Conservation (phyloP, 148 eudicot genomes). For the Rhododendron williamsianum region DNA sequence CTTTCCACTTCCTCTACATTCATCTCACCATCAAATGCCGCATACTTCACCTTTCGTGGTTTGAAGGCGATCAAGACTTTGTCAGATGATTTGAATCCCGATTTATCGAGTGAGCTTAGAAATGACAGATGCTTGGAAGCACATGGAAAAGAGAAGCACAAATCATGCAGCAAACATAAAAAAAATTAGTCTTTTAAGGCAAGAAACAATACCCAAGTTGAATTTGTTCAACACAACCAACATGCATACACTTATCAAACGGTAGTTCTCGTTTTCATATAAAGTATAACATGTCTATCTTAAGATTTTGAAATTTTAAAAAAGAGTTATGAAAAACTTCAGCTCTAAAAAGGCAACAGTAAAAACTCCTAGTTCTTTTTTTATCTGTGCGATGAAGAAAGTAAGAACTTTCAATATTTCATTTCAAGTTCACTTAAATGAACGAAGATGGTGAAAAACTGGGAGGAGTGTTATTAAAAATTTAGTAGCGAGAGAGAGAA, state of each 20-base stretch:
- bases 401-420: not conserved
- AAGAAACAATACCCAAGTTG: too few relatives aligned
- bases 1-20: slow-evolving; percentile 58
- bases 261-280: not conserved
- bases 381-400: not conserved
- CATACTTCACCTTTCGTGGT: slow-evolving; percentile 64
- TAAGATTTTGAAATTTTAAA: too few relatives aligned
- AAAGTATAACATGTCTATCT: not conserved
- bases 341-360: not conserved
- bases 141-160: slow-evolving; percentile 34
- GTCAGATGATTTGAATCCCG: slow-evolving; percentile 53
- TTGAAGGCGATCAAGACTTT: slow-evolving; percentile 73
- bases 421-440: not conserved
- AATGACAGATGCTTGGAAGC: slow-evolving; percentile 59
- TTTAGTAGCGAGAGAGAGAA: not conserved
- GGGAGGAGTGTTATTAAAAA: not conserved
- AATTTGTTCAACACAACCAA: too few relatives aligned
- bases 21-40: slow-evolving; percentile 37
- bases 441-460: not conserved
- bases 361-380: not conserved
- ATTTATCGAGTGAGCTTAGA: slow-evolving; percentile 51
- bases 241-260: not conserved
- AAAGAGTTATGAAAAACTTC: not conserved
- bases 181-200: too few relatives aligned
- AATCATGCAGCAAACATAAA: too few relatives aligned